phyloP scores from a whole-genome alignment of 257 asterid species.

The Cinchona pubescens region DNA sequence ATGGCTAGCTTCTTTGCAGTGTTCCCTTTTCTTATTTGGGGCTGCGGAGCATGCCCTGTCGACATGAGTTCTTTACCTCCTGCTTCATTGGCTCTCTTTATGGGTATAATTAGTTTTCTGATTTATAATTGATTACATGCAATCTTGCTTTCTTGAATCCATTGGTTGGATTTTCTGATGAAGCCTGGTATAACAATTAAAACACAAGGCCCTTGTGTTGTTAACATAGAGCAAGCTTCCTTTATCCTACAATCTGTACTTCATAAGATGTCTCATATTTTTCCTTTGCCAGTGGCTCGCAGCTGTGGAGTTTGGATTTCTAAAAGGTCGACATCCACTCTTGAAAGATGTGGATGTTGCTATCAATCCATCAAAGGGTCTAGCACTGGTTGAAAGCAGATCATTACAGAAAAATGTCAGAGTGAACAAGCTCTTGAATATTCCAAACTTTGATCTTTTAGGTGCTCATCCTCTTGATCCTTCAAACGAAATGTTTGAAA shows the following conservation, averaged over 20 bases:
- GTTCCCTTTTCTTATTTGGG: neutral
- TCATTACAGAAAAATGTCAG: constrained; percentile 34
- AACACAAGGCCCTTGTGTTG: neutral
- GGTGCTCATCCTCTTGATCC: constrained; percentile 32
- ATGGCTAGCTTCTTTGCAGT: neutral
- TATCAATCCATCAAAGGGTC: constrained; percentile 68
- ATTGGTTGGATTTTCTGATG: neutral
- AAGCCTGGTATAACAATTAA: neutral
- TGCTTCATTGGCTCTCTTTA: constrained; percentile 1
- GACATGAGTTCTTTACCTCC: neutral
- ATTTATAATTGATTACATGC: neutral
- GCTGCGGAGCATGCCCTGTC: neutral
- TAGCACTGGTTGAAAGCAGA: constrained; percentile 35
- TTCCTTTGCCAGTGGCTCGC: constrained; percentile 74
- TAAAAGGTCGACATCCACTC: constrained; percentile 96
- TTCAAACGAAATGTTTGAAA: constrained; percentile 31
- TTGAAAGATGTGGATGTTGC: constrained; percentile 74
- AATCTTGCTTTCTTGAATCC: neutral
- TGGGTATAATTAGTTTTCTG: neutral
- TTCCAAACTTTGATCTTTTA: constrained; percentile 28
- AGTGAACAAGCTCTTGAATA: constrained; percentile 35
- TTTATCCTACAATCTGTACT: constrained; percentile 5
- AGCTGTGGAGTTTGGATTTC: constrained; percentile 94
- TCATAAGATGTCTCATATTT: constrained; percentile 20
- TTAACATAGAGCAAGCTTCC: constrained; percentile 8